A percentile compares a stretch with the other conserved stretches of the same genome.
Conservation (phyloP, 129 eudicot species). For the Flaveria sonorensis region DNA sequence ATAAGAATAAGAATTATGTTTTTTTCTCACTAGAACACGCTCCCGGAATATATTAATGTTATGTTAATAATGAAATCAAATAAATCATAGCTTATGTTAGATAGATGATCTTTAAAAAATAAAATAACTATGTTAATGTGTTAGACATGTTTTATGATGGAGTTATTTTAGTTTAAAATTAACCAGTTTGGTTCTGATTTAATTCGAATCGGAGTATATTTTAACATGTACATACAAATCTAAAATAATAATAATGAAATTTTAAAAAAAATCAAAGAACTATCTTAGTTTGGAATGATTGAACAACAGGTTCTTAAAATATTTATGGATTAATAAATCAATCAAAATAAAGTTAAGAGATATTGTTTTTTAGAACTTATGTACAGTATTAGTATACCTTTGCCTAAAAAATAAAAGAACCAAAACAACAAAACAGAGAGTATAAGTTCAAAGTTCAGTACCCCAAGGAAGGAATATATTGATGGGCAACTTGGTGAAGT, state of each 20-base stretch:
- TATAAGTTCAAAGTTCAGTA: conserved; percentile 33
- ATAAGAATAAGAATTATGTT: not conserved
- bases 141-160: not conserved
- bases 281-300: not conserved
- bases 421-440: conserved; percentile 3
- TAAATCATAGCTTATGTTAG: too few relatives aligned
- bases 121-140: not conserved
- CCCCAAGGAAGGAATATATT: conserved; percentile 51
- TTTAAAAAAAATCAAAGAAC: not conserved
- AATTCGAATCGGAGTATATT: not conserved
- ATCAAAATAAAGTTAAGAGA: not conserved
- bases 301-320: not conserved
- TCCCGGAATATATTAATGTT: too few relatives aligned
- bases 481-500: conserved; percentile 27
- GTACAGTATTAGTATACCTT: not conserved
- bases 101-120: too few relatives aligned
- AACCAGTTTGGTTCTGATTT: not conserved
- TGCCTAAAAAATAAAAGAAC: not conserved
- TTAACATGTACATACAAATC: not conserved
- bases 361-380: not conserved
- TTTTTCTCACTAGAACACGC: too few relatives aligned
- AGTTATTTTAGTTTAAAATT: too few relatives aligned
- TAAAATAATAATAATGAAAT: not conserved
- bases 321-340: not conserved
- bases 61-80: too few relatives aligned